A percentile compares a stretch with the other conserved stretches of the same genome.
Conservation (phyloP, 73 alveolate genomes). For the Paramecium pentaurelia region DNA sequence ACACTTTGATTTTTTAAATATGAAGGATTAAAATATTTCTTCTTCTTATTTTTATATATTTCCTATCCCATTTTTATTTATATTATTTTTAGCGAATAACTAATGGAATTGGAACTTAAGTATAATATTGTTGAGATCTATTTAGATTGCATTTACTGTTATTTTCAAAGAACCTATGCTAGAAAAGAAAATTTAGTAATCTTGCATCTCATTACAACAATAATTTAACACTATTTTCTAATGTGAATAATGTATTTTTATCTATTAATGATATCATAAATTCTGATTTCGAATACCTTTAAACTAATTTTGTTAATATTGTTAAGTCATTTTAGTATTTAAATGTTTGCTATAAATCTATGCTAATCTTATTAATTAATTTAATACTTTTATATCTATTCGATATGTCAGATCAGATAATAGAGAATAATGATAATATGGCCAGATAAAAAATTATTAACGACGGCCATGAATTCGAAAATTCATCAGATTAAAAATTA, state of each 20-base stretch:
- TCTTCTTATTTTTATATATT: neutral
- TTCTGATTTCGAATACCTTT: neutral
- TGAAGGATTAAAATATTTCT: neutral
- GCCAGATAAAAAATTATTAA: neutral
- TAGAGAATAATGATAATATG: neutral
- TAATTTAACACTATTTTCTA: neutral
- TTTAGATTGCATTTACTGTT: neutral
- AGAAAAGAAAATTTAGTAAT: neutral
- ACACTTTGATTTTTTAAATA: neutral
- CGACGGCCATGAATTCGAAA: neutral
- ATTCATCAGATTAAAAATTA: neutral
- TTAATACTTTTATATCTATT: neutral
- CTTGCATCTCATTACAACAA: neutral
- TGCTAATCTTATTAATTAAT: neutral
- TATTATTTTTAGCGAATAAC: neutral
- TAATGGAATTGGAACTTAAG: neutral
- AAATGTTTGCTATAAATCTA: neutral
- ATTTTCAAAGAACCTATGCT: neutral
- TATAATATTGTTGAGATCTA: neutral
- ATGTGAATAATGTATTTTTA: neutral
- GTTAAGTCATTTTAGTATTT: neutral
- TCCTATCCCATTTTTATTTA: neutral
- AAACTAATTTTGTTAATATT: neutral
- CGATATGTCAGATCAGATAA: neutral
- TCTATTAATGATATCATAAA: too few relatives aligned